phyloP scores from a whole-genome alignment of 192 early-diverging fungal genomes.

The Entomortierella parvispora region DNA sequence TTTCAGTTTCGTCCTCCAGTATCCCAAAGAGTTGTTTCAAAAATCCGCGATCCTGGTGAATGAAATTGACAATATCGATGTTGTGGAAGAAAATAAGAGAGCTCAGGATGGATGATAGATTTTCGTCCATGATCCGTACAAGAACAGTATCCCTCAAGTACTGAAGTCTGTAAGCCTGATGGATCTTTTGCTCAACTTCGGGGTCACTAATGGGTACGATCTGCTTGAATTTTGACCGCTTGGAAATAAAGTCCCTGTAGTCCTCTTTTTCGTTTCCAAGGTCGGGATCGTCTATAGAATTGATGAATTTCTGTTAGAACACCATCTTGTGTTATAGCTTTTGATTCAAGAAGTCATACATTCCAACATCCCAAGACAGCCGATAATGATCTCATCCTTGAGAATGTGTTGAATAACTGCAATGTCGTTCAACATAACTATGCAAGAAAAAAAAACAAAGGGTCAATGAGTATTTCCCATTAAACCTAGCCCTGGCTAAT shows the following conservation, averaged over 20 bases:
- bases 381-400: slow-evolving; percentile 78
- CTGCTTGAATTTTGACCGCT: slow-evolving; percentile 70
- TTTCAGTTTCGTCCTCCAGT: slow-evolving; percentile 57
- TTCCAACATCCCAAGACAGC: slow-evolving; percentile 87
- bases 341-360: slow-evolving; percentile 54
- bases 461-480: background rate
- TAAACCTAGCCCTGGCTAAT: background rate
- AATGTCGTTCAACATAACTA: slow-evolving; percentile 84
- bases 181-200: slow-evolving; percentile 80
- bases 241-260: slow-evolving; percentile 77
- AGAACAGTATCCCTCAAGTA: slow-evolving; percentile 91
- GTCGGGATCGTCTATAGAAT: slow-evolving; percentile 76
- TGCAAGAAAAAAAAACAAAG: background rate
- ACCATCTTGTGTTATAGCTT: background rate
- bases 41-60: slow-evolving; percentile 76
- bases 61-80: slow-evolving; percentile 81
- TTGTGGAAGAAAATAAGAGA: slow-evolving; percentile 86
- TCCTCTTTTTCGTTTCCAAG: slow-evolving; percentile 74
- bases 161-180: slow-evolving; percentile 86
- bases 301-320: background rate
- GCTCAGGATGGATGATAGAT: slow-evolving; percentile 74
- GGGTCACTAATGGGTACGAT: slow-evolving; percentile 83
- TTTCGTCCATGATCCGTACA: slow-evolving; percentile 80
- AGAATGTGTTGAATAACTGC: slow-evolving; percentile 78
- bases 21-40: slow-evolving; percentile 78